Conservation (phyloP, 257 asterid species). For the Solanum piurae region DNA sequence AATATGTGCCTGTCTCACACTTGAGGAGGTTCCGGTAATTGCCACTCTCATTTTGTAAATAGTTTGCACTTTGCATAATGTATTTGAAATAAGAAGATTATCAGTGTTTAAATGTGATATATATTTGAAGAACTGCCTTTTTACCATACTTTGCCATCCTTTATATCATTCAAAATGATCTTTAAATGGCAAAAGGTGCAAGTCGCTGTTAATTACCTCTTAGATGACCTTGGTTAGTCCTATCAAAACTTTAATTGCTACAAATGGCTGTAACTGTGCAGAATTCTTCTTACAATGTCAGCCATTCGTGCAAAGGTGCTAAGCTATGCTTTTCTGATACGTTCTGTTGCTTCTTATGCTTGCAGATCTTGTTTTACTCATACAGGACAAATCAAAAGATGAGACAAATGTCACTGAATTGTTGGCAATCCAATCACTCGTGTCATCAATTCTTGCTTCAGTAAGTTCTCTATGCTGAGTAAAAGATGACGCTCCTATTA, state of each 20-base stretch:
- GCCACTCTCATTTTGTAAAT: not conserved
- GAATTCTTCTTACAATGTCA: not conserved
- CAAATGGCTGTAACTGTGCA: not conserved
- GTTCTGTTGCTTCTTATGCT: not conserved
- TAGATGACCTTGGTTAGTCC: not conserved
- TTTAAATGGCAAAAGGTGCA: not conserved
- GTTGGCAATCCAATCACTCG: constrained; percentile 59
- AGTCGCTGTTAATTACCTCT: not conserved
- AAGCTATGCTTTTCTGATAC: not conserved
- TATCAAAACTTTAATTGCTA: not conserved
- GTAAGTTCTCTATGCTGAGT: constrained; percentile 32
- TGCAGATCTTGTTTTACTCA: constrained; percentile 84
- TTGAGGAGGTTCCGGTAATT: not conserved
- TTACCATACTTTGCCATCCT: not conserved
- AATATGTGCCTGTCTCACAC: not conserved
- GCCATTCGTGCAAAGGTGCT: not conserved
- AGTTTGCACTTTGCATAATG: not conserved
- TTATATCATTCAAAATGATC: not conserved
- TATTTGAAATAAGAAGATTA: not conserved
- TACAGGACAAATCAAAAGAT: constrained; percentile 57
- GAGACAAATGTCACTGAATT: constrained; percentile 55
- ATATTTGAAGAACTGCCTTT: not conserved
- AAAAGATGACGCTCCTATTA: not conserved
- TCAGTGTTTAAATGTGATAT: not conserved
- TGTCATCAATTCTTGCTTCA: constrained; percentile 60